Evolutionary conservation across 257 asterid genomes (phyloP).

Genomic region (Jacaranda copaia): DNA sequence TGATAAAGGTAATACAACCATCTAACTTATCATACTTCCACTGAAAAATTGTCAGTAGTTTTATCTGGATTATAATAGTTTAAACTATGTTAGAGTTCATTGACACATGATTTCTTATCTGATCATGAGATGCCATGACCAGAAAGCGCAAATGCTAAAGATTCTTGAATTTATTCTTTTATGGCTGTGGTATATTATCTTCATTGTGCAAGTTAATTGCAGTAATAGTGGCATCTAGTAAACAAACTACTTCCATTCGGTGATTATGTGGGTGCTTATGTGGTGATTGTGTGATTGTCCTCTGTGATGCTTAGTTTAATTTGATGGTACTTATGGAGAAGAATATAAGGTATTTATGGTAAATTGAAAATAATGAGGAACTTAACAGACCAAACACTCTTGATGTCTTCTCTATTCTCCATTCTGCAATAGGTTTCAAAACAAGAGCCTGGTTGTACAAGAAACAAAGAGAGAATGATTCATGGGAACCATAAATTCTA

Average conservation of each 20-base stretch:
- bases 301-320: constrained; percentile 2
- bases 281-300: constrained; percentile 17
- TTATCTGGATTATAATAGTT: constrained; percentile 23
- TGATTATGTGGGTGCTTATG: constrained; percentile 28
- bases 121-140: constrained; percentile 27
- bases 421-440: neutral
- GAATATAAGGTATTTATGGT: constrained; percentile 5
- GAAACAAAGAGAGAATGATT: constrained; percentile 22
- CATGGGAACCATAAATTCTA: constrained; percentile 11
- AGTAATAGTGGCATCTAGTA: neutral
- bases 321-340: constrained; percentile 18
- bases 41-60: neutral
- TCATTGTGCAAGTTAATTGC: constrained; percentile 11
- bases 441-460: constrained; percentile 18
- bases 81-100: neutral
- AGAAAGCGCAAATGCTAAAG: neutral
- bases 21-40: constrained; percentile 34
- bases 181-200: constrained; percentile 27
- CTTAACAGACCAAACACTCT: constrained; percentile 3
- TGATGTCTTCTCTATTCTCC: neutral
- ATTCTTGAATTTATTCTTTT: neutral
- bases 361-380: constrained; percentile 4
- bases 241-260: constrained; percentile 15
- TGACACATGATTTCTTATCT: constrained; percentile 5
- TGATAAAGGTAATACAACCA: constrained; percentile 82